Base-by-base conservation (phyloP, 2,329 filamentous ascomycete genomes). In the Epichloe gansuensis region DNA sequence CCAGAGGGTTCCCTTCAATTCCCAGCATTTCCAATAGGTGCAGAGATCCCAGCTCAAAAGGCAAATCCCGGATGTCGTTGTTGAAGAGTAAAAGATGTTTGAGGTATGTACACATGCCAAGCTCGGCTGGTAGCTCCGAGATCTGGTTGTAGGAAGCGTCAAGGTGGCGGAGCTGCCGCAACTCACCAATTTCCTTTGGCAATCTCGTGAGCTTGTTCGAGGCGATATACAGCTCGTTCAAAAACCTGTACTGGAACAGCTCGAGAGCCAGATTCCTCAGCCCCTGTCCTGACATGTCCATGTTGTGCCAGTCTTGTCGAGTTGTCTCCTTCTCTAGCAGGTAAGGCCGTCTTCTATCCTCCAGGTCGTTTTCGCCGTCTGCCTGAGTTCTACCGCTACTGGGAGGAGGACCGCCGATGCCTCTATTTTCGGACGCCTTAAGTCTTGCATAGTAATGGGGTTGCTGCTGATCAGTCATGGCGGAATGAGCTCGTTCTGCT, bases 201-300 rank as follows among this genome's bases (percentile, higher is more conserved):
- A 98, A 73, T 45, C 78, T 76, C 31, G 82, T 82, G 54, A 98
- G 77, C 66, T 89, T 90, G 74, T 98, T 98, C 59, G 89, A 91
- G 60, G 89, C 89, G 56, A 98, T 81, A 67, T 95, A 96, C 34
- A 98, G 79, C 68, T 94, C 91, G 58, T 87, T 87, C 52, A 98
- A 74, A 67, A 98, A 97, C 44, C 78, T 78, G 69, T 97, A 98
- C 59, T 79, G 76, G 71, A 97, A 97, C 35, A 98, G 74, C 44
- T 85, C 80, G 8, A 80, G 72, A 1, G 89, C 83, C 35, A 98
- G 75, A 54, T 89, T 87, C 59, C 89, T 85, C 47, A 98, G 74
- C 21, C 91, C 91, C 71, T 97, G 93, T n/a, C 93, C 93, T 60
- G 90, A 93, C 66, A 97, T 84, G 68, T 98, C 93, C 60, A 98